Percentiles rank a stretch among this genome's conserved stretches.
Conservation (phyloP, 371 early-diverging fungal species). For the Coemansia sp. region DNA sequence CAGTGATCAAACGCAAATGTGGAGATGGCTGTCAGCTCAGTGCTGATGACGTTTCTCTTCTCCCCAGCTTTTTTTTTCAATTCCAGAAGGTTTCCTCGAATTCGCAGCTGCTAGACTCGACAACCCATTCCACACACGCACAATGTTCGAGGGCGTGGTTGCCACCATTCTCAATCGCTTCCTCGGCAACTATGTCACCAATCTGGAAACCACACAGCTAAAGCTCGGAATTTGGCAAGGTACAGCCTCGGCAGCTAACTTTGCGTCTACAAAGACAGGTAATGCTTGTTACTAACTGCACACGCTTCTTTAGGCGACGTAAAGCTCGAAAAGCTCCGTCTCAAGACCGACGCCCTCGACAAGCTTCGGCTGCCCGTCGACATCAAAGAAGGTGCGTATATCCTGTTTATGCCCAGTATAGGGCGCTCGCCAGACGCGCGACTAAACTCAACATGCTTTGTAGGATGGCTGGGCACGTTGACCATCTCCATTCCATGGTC, state of each 20-base stretch:
- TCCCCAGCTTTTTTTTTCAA: slow-evolving; percentile 5
- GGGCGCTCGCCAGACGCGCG: neutral
- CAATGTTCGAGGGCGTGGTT: slow-evolving; percentile 89
- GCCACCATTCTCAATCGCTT: slow-evolving; percentile 88
- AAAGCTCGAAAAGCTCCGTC: slow-evolving; percentile 83
- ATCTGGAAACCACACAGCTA: slow-evolving; percentile 93
- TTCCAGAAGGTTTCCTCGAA: neutral
- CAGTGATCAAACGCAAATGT: too few relatives aligned
- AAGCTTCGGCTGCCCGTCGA: slow-evolving; percentile 94
- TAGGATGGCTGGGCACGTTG: slow-evolving; percentile 88
- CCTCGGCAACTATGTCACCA: slow-evolving; percentile 94
- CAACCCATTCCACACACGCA: neutral
- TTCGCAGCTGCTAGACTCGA: neutral
- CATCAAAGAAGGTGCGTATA: slow-evolving; percentile 76
- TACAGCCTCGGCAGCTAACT: slow-evolving; percentile 44
- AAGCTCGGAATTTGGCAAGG: slow-evolving; percentile 97
- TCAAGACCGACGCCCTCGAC: slow-evolving; percentile 89
- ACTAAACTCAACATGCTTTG: slow-evolving; percentile 30
- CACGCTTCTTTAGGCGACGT: slow-evolving; percentile 75
- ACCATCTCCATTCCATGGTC: slow-evolving; percentile 95
- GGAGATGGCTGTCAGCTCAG: neutral
- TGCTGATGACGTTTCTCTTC: neutral
- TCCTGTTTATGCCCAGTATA: neutral
- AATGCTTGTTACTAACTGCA: neutral
- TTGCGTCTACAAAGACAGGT: neutral